A percentile compares a stretch with the other conserved stretches of the same genome.
phyloP scores from a whole-genome alignment of 1,284 basidiomycete genomes.

The Xanthoconium separans region DNA sequence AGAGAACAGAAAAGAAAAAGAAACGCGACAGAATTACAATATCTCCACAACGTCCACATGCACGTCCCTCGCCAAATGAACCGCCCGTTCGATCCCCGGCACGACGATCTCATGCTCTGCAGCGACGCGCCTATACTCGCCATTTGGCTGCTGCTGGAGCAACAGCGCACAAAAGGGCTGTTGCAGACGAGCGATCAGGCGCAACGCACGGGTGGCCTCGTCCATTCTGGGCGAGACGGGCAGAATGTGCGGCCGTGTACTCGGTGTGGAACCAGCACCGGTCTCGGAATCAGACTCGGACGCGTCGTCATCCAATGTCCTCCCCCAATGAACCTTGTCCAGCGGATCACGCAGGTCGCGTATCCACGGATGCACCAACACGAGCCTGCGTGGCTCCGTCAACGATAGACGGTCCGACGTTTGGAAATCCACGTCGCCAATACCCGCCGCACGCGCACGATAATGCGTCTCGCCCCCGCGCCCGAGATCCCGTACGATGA shows the following conservation, averaged over 20 bases:
- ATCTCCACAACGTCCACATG: neutral
- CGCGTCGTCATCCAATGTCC: neutral
- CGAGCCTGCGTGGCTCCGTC: neutral
- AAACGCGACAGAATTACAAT: no score
- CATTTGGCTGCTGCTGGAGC: neutral
- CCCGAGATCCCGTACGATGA: neutral
- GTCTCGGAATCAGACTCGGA: neutral
- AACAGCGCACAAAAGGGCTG: slow-evolving; percentile 5
- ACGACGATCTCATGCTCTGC: neutral
- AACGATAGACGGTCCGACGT: neutral
- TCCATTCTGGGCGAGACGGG: neutral
- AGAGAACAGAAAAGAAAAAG: no score
- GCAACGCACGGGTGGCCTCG: neutral
- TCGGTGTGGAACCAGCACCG: no score
- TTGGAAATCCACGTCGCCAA: neutral
- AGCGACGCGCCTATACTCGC: neutral
- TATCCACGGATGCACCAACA: slow-evolving; percentile 3
- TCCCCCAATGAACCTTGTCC: neutral
- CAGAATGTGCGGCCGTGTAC: neutral
- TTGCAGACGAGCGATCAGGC: slow-evolving; percentile 1
- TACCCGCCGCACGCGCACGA: neutral
- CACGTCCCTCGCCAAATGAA: neutral
- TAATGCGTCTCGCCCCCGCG: neutral
- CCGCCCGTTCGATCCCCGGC: neutral
- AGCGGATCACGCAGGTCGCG: neutral